Evolutionary conservation across 139 green algal species (phyloP), one percentile per base, ranked within the genome.

Genomic region (Closterium sp.): DNA sequence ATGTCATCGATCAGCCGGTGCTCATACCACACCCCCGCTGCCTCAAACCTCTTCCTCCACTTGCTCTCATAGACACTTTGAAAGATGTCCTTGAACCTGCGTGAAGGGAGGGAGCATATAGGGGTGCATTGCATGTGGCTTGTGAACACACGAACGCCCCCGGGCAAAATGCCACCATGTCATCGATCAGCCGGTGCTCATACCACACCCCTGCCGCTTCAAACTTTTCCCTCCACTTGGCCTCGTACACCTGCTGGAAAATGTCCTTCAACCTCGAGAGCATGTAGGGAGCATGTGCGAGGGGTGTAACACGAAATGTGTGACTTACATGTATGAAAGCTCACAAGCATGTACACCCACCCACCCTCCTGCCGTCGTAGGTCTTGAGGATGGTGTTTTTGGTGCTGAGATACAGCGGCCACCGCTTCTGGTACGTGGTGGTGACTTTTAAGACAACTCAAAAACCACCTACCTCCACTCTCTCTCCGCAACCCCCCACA

Each of bases 381-480:
- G 96, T 94, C 96, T 99, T 99, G 84, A 99, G 95, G 92, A 99
- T 99, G 50, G 98, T 99, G 97, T 99, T 99, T 96, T 99, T 99
- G n/a, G 98, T 99, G 70, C 95, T 97, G 90, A 99, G 92, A 94
- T 99, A 99, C 21, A 99, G 97, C 10, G 97, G 97, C 95, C 94
- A 96, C 92, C 96, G 95, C 42, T 94, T 93, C n/a, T 95, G 88
- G 34, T 98, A 95, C n/a, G n/a, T n/a, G n/a, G n/a, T n/a, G n/a
- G n/a, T n/a, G n/a, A n/a, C n/a, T n/a, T n/a, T n/a, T n/a, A n/a
- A n/a, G n/a, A n/a, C n/a, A n/a, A n/a, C n/a, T n/a, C n/a, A n/a
- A n/a, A n/a, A n/a, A n/a, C n/a, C n/a, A n/a, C n/a, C n/a, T n/a
- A n/a, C 34, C 1, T 6, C 34, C 34, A 4, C 34, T 6, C 1